Evolutionary conservation across 257 asterid genomes (phyloP), one percentile per base, ranked within the genome.

Genomic region (Solanum stenotomum): DNA sequence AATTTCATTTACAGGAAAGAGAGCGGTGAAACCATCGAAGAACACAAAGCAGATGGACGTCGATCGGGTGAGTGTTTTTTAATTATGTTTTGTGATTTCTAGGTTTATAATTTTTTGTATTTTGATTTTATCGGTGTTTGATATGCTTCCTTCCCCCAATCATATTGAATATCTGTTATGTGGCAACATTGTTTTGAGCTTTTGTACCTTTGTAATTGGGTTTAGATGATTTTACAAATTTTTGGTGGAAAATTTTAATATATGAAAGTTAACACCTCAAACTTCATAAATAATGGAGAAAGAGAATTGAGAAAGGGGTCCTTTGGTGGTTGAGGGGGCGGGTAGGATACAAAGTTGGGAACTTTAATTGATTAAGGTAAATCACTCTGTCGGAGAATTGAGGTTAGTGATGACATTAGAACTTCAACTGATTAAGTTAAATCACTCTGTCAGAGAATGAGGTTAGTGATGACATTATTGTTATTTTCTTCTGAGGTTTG

Each of bases 21-120:
- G 94, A 92, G 90, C 22, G 40, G 92, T 94, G 89, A 96, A 96
- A 92, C 97, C 99, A 27, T 89, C 93, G 18, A 96, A 94, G 91
- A 68, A 87, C 74, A 95, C 98, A 15, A 95, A 96, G 87, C 96
- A 92, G 89, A 94, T 95, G 98, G 95, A 93, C 6, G 59, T 94
- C 68, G 95, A 95, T 81, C 91, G 94, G 89, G 99, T 96, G 86
- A 88, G 91, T 56, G 16, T 72, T 78, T 29, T 10, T 29, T 61
- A 33, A 20, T 23, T 18, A 70, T 33, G 42, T 59, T 67, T 70
- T 34, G 6, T 25, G 71, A 13, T 71, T 86, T 70, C 35, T 31
- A 71, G 31, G 35, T 86, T 14, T 22, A 71, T 20, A 4, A 71
- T 86, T 29, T 29, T 13, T 35, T 25, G 71, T 12, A 27, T 27